Percentiles rank a stretch among this genome's conserved stretches.
These are phyloP conservation scores for Amauroascus niger DNA, from an alignment of 2,329 filamentous ascomycete genomes.

Conservation along the genomic window DNA sequence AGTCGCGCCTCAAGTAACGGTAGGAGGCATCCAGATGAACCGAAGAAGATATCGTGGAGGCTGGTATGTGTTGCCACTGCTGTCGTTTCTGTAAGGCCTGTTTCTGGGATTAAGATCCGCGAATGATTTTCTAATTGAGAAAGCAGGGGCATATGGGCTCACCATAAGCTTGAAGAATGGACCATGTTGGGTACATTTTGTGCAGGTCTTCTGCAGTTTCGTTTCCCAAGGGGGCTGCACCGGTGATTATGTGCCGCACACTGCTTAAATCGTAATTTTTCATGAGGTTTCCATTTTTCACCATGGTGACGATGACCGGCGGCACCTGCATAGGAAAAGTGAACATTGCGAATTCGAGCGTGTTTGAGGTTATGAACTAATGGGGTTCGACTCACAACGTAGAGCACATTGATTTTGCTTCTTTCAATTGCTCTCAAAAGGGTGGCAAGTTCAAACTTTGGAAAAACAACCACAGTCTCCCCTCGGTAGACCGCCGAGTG, in stretches of 20 bases:
- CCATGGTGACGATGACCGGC: conserved; percentile 61
- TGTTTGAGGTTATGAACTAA: neutral
- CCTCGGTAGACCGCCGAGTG: conserved; percentile 54
- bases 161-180: conserved; percentile 56
- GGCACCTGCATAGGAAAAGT: conserved; percentile 33
- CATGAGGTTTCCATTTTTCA: conserved; percentile 49
- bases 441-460: conserved; percentile 57
- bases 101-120: neutral
- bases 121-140: neutral
- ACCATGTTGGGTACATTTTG: conserved; percentile 51
- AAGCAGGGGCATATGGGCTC: neutral
- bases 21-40: conserved; percentile 57
- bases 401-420: conserved; percentile 55
- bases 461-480: conserved; percentile 60
- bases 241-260: conserved; percentile 54
- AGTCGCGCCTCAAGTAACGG: conserved; percentile 53
- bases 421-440: conserved; percentile 52
- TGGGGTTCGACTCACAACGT: conserved; percentile 41
- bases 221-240: conserved; percentile 60
- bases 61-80: conserved; percentile 51
- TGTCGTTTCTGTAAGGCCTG: conserved; percentile 56
- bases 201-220: conserved; percentile 55
- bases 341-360: neutral
- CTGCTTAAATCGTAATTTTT: conserved; percentile 58
- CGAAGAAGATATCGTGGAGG: conserved; percentile 51